Evolutionary conservation across 371 early-diverging fungal species (phyloP).

Genomic region (Lichtheimia hyalospora): DNA sequence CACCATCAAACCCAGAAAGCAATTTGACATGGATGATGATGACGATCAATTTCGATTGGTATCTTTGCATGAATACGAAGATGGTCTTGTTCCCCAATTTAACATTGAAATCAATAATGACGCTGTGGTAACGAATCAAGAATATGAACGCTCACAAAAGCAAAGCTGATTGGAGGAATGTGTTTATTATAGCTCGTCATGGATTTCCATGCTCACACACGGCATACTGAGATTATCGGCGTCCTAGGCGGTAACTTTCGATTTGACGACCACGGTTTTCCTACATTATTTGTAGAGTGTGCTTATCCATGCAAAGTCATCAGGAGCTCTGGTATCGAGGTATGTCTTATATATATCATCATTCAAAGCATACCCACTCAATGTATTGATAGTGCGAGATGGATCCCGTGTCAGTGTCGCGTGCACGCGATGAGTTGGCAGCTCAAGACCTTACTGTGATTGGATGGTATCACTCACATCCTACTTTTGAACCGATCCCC

Average conservation of each 20-base stretch:
- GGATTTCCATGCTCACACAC: slow-evolving; percentile 86
- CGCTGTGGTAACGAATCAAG: slow-evolving; percentile 50
- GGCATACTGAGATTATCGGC: slow-evolving; percentile 85
- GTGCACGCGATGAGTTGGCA: slow-evolving; percentile 70
- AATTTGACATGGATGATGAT: slow-evolving; percentile 26
- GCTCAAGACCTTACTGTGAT: slow-evolving; percentile 72
- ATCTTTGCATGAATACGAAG: slow-evolving; percentile 53
- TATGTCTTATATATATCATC: slow-evolving; percentile 10
- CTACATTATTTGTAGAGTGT: slow-evolving; percentile 44
- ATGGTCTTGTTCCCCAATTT: slow-evolving; percentile 58
- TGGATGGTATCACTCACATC: slow-evolving; percentile 95
- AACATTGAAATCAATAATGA: slow-evolving; percentile 57
- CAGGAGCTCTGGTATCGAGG: slow-evolving; percentile 69
- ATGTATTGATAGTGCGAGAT: slow-evolving; percentile 35
- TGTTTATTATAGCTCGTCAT: slow-evolving; percentile 60
- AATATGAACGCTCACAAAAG: too few relatives aligned
- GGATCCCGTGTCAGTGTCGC: slow-evolving; percentile 77
- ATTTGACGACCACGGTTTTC: slow-evolving; percentile 33
- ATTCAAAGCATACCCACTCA: not conserved
- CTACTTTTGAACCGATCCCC: slow-evolving; percentile 82
- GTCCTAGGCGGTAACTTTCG: slow-evolving; percentile 72
- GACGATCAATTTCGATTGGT: slow-evolving; percentile 74
- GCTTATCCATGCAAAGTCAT: slow-evolving; percentile 69
- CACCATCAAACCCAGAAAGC: too few relatives aligned
- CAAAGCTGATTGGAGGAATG: not conserved